Evolutionary conservation across 768 basidiomycete species (phyloP).

Genomic region (Rhodotorula toruloides): DNA sequence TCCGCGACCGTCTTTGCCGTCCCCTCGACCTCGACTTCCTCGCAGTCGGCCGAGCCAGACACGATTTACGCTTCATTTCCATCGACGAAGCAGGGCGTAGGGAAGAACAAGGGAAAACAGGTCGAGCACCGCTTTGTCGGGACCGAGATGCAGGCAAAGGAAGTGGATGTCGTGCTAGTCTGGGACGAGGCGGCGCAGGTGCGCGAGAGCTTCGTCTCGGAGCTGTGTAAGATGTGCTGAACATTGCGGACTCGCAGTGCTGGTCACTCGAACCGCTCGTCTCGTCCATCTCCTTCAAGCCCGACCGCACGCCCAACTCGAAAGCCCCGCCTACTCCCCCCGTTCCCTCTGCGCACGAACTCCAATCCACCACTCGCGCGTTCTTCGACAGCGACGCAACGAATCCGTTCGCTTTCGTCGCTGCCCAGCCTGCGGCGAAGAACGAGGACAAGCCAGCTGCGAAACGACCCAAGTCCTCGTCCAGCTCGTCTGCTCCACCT

Average conservation of each 20-base stretch:
- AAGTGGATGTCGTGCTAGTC: constrained; percentile 8
- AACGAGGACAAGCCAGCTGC: neutral
- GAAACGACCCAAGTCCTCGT: neutral
- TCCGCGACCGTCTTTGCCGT: constrained; percentile 1
- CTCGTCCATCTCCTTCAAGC: constrained; percentile 12
- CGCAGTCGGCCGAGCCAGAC: neutral
- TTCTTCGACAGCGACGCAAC: constrained; percentile 1
- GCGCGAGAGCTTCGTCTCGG: neutral
- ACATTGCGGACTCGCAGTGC: neutral
- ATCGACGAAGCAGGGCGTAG: constrained; percentile 1
- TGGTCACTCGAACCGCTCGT: constrained; percentile 8
- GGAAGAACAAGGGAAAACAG: constrained; percentile 1
- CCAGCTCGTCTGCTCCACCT: neutral
- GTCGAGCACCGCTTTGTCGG: constrained; percentile 7
- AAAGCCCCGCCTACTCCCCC: neutral
- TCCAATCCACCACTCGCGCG: neutral
- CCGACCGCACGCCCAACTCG: constrained; percentile 7
- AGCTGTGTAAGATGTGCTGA: neutral
- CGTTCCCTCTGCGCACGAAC: constrained; percentile 5
- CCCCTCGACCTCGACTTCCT: neutral
- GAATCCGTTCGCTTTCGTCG: constrained; percentile 14
- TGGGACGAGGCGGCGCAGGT: constrained; percentile 17
- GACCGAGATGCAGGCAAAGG: neutral
- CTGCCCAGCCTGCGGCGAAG: neutral
- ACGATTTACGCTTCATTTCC: constrained; percentile 22